These are phyloP conservation scores for Colletotrichum navitas DNA, from an alignment of 2,329 filamentous ascomycete genomes.

Conservation along the genomic window DNA sequence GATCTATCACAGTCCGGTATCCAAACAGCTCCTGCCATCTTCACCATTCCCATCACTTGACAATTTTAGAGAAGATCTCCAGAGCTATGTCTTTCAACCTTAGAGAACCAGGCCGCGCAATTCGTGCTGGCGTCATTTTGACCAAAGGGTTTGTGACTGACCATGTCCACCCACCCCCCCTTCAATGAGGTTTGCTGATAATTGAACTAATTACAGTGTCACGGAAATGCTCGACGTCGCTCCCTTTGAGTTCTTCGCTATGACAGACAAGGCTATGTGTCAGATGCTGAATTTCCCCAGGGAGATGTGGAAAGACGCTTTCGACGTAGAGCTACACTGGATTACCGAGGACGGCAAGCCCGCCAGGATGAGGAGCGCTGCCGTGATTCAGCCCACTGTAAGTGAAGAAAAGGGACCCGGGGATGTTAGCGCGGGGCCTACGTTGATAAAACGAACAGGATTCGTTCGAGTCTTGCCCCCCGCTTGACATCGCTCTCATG, in stretches of 20 bases:
- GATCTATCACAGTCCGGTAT: not conserved
- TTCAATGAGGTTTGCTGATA: not conserved
- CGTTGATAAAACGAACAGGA: conserved; percentile 46
- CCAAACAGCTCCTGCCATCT: too few relatives aligned
- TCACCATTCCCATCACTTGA: not conserved
- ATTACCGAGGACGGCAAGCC: conserved; percentile 47
- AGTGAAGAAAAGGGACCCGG: not conserved
- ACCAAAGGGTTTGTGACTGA: conserved; percentile 45
- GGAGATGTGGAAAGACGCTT: conserved; percentile 35
- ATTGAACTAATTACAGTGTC: conserved; percentile 42
- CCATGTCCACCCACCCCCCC: not conserved
- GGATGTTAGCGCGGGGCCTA: rapidly evolving
- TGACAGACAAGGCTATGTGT: conserved; percentile 38
- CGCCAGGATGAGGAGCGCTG: conserved; percentile 46
- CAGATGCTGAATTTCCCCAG: conserved; percentile 26
- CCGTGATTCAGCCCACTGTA: conserved; percentile 50
- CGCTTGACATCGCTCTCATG: conserved; percentile 57
- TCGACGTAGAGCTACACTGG: conserved; percentile 53
- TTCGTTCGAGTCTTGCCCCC: conserved; percentile 54
- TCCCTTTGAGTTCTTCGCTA: conserved; percentile 49
- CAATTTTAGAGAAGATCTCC: not conserved
- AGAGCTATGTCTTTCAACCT: conserved; percentile 43
- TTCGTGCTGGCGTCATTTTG: conserved; percentile 50
- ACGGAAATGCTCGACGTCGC: conserved; percentile 54
- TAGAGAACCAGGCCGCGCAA: conserved; percentile 44